Evolutionary conservation across 2,329 filamentous ascomycete genomes (phyloP).

Genomic region (Stagonosporopsis tanaceti): DNA sequence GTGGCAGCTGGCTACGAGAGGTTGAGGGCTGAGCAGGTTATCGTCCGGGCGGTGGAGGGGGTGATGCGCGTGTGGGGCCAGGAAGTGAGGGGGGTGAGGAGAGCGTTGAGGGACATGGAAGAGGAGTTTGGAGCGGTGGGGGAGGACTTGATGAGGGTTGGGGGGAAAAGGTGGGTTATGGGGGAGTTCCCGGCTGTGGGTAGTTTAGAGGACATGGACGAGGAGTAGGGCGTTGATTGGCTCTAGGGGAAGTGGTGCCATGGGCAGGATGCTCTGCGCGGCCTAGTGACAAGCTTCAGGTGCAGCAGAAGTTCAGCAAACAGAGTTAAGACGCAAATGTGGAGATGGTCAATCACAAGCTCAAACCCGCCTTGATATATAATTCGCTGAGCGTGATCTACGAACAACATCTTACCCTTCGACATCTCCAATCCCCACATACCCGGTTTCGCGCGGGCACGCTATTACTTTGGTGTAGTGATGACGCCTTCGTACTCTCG

Average conservation of each 20-base stretch:
- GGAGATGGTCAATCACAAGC: neutral
- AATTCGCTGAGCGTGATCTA: neutral
- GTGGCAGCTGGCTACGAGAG: neutral
- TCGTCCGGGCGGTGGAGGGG: neutral
- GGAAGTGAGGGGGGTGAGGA: neutral
- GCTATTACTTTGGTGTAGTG: slow-evolving; percentile 63
- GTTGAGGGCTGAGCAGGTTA: slow-evolving; percentile 12
- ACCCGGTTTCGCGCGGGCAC: neutral
- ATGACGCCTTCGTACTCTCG: slow-evolving; percentile 94
- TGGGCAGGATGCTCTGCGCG: too few species aligned
- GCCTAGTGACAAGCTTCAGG: too few species aligned
- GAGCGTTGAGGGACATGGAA: slow-evolving; percentile 8
- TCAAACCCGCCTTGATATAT: neutral
- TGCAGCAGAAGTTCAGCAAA: neutral
- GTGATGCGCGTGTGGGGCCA: neutral
- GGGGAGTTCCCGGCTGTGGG: neutral
- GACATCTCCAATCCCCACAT: neutral
- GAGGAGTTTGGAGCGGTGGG: neutral
- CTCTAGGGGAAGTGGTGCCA: too few species aligned
- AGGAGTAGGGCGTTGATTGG: neutral
- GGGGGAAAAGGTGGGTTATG: slow-evolving; percentile 4
- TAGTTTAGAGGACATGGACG: neutral
- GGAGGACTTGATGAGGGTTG: slow-evolving; percentile 4
- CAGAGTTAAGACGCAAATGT: too few species aligned
- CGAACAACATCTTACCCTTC: slow-evolving; percentile 1